Percentiles rank a stretch among this genome's conserved stretches.
Evolutionary conservation across 2,329 filamentous ascomycete species (phyloP).

Genomic region (Xylaria sp.): DNA sequence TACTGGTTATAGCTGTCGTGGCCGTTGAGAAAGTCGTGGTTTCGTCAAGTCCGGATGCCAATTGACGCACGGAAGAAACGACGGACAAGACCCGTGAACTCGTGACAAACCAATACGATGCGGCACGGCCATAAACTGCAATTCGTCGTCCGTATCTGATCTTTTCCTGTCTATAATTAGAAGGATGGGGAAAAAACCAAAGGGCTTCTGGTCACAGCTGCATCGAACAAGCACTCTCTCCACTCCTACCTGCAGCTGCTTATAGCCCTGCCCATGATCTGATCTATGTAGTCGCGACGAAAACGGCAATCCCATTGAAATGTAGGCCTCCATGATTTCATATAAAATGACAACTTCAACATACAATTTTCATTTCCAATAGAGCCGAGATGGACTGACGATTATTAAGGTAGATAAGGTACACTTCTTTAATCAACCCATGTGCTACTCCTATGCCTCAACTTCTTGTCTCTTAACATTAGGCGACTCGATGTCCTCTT

Average conservation of each 20-base stretch:
- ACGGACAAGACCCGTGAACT: background rate
- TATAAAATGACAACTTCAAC: too few species aligned
- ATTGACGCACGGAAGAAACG: background rate
- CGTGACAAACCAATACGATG: background rate
- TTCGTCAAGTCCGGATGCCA: background rate
- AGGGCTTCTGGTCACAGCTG: background rate
- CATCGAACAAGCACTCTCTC: background rate
- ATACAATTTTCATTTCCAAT: too few species aligned
- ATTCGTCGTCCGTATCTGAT: background rate
- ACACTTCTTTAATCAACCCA: too few species aligned
- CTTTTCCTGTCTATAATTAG: constrained; percentile 6
- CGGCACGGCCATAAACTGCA: background rate
- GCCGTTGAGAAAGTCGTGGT: background rate
- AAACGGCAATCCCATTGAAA: too few species aligned
- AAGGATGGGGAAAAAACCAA: background rate
- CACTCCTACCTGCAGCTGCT: background rate
- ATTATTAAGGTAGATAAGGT: too few species aligned
- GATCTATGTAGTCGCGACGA: background rate
- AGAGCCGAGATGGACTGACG: too few species aligned
- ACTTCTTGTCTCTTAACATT: too few species aligned
- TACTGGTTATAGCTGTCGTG: too few species aligned
- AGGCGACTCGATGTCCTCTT: too few species aligned
- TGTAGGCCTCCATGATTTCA: too few species aligned
- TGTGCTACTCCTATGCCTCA: too few species aligned
- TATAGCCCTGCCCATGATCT: constrained; percentile 1